These are phyloP conservation scores for Penicillium macrosclerotiorum DNA, from an alignment of 495 filamentous ascomycete genomes.

Conservation along the genomic window DNA sequence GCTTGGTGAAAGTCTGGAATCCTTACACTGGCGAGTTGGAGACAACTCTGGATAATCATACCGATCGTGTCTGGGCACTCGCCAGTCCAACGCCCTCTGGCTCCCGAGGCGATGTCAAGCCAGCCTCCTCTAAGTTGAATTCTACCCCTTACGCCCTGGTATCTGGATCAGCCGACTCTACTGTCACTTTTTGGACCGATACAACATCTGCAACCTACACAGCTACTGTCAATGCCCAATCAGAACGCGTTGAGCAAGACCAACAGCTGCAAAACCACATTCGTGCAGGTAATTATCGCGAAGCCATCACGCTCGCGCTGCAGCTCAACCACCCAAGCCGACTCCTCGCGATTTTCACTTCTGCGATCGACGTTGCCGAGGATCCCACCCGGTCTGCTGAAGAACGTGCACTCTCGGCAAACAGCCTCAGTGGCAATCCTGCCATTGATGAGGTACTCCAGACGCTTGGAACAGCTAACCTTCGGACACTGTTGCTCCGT, in stretches of 20 bases:
- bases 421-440: slow-evolving; percentile 62
- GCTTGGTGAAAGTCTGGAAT: slow-evolving; percentile 96
- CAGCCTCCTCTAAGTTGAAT: slow-evolving; percentile 28
- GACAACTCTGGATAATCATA: slow-evolving; percentile 91
- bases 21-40: slow-evolving; percentile 74
- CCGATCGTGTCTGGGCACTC: slow-evolving; percentile 88
- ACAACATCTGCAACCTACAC: slow-evolving; percentile 78
- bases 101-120: slow-evolving; percentile 36
- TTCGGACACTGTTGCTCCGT: slow-evolving; percentile 73
- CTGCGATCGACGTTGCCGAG: slow-evolving; percentile 64
- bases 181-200: slow-evolving; percentile 92
- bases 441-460: slow-evolving; percentile 84
- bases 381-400: slow-evolving; percentile 27
- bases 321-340: slow-evolving; percentile 89
- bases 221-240: slow-evolving; percentile 64
- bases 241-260: slow-evolving; percentile 84
- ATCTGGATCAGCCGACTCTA: slow-evolving; percentile 85
- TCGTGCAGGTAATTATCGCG: slow-evolving; percentile 76
- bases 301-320: slow-evolving; percentile 88
- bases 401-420: slow-evolving; percentile 24
- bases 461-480: slow-evolving; percentile 75
- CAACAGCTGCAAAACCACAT: slow-evolving; percentile 92
- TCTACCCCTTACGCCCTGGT: slow-evolving; percentile 63
- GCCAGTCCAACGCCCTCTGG: slow-evolving; percentile 61
- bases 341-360: slow-evolving; percentile 76